Percentiles rank a stretch among this genome's conserved stretches.
phyloP scores from a whole-genome alignment of 2,329 filamentous ascomycete species.

The Endothia cerciana region DNA sequence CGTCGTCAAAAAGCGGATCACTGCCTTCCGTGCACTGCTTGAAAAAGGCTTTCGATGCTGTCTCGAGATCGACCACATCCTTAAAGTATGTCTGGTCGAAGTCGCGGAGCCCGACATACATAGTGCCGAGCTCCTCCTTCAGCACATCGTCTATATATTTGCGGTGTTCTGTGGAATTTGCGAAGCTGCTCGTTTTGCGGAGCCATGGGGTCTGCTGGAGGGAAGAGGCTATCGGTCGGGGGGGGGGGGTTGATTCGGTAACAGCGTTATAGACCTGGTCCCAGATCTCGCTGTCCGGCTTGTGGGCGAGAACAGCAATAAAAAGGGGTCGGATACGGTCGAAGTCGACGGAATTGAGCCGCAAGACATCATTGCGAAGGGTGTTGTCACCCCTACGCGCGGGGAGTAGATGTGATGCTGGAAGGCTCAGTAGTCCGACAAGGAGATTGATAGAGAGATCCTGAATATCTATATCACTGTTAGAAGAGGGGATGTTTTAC shows the following conservation, averaged over 20 bases:
- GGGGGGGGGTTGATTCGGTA: constrained; percentile 31
- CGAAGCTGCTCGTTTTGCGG: constrained; percentile 39
- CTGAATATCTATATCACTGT: background rate
- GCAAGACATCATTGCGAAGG: constrained; percentile 42
- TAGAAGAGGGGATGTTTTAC: background rate
- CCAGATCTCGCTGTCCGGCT: background rate
- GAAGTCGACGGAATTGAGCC: constrained; percentile 32
- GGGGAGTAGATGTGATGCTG: constrained; percentile 16
- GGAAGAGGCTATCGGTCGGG: constrained; percentile 34
- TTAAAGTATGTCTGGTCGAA: constrained; percentile 42
- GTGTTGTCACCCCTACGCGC: constrained; percentile 39
- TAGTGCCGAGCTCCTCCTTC: constrained; percentile 40
- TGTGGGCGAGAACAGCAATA: background rate
- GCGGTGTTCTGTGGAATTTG: constrained; percentile 37
- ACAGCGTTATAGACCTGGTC: background rate
- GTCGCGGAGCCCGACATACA: constrained; percentile 41
- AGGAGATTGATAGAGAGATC: background rate
- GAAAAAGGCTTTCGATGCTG: constrained; percentile 41
- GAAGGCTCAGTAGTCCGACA: background rate
- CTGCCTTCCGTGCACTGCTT: constrained; percentile 38
- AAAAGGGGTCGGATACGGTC: constrained; percentile 34
- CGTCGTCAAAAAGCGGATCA: constrained; percentile 38
- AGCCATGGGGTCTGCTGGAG: constrained; percentile 38
- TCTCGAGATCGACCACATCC: constrained; percentile 37
- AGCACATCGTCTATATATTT: constrained; percentile 36